Evolutionary conservation across 1,284 basidiomycete species (phyloP).

Genomic region (Abortiporus biennis): DNA sequence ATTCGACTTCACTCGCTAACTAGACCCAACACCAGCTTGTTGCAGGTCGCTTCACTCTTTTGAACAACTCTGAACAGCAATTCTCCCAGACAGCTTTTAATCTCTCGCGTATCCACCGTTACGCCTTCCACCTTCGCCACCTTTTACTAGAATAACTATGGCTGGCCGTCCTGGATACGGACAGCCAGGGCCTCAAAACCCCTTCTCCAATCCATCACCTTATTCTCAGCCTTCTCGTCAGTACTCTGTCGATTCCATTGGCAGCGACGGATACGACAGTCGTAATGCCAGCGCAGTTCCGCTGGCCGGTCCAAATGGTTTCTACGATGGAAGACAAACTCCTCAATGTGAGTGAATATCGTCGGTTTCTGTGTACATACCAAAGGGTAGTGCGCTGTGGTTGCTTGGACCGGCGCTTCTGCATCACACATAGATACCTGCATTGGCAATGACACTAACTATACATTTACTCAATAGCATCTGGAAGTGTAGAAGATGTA

Average conservation of each 20-base stretch:
- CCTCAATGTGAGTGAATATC: conserved; percentile 22
- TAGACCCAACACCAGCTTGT: conserved; percentile 21
- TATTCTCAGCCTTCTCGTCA: conserved; percentile 26
- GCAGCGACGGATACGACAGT: conserved; percentile 44
- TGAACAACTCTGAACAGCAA: no score
- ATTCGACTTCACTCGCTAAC: conserved; percentile 7
- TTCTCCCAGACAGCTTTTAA: conserved; percentile 7
- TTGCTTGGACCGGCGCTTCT: neutral
- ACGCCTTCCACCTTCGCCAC: conserved; percentile 7
- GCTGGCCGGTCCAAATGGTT: conserved; percentile 42
- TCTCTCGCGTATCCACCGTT: conserved; percentile 7
- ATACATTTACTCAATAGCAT: conserved; percentile 16
- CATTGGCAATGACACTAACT: no score
- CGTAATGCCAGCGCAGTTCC: conserved; percentile 52
- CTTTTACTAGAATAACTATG: conserved; percentile 22
- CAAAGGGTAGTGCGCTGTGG: neutral
- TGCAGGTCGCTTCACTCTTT: conserved; percentile 17
- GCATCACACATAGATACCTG: neutral
- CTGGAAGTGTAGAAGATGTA: conserved; percentile 19
- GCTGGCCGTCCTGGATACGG: conserved; percentile 32
- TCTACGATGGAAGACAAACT: conserved; percentile 37
- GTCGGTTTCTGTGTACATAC: neutral
- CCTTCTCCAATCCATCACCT: conserved; percentile 25
- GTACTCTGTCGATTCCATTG: conserved; percentile 40
- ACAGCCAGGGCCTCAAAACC: conserved; percentile 29